Percentiles rank a stretch among this genome's conserved stretches.
These are phyloP conservation scores for Parmelia sp. DNA, from an alignment of 495 filamentous ascomycete species.

Conservation along the genomic window DNA sequence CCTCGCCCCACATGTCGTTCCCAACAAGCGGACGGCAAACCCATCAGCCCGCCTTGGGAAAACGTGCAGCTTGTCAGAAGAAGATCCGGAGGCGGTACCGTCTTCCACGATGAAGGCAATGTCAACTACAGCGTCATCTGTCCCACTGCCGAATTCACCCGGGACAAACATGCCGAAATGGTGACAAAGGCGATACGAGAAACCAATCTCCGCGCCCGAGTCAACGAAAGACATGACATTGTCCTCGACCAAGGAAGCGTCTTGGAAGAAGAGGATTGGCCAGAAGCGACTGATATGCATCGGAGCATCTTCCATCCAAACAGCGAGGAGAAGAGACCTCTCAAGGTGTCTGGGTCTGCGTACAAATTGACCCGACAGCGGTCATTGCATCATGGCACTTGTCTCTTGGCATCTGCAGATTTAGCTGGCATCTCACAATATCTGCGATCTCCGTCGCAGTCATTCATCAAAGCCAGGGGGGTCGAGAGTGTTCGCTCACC, in stretches of 20 bases:
- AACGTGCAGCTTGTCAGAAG: conserved; percentile 67
- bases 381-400: conserved; percentile 87
- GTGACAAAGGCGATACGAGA: conserved; percentile 68
- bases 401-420: conserved; percentile 65
- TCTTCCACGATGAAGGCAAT: conserved; percentile 89
- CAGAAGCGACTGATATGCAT: conserved; percentile 28
- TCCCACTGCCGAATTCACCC: conserved; percentile 64
- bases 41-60: conserved; percentile 2
- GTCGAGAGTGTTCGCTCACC: conserved; percentile 90
- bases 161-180: conserved; percentile 86
- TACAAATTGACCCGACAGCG: conserved; percentile 79
- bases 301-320: conserved; percentile 17
- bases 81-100: conserved; percentile 81
- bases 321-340: conserved; percentile 37
- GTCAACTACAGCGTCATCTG: conserved; percentile 90
- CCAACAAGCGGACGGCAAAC: conserved; percentile 22
- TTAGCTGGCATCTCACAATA: conserved; percentile 58
- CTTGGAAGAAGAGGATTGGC: conserved; percentile 20
- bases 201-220: conserved; percentile 46
- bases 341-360: conserved; percentile 86
- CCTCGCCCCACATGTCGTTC: conserved; percentile 27
- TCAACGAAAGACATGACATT: conserved; percentile 92
- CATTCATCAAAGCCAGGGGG: conserved; percentile 71
- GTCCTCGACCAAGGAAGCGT: conserved; percentile 56
- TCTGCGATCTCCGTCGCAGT: conserved; percentile 64